Base-by-base conservation (phyloP, 371 early-diverging fungal species). In the Rhizopus arrhizus region DNA sequence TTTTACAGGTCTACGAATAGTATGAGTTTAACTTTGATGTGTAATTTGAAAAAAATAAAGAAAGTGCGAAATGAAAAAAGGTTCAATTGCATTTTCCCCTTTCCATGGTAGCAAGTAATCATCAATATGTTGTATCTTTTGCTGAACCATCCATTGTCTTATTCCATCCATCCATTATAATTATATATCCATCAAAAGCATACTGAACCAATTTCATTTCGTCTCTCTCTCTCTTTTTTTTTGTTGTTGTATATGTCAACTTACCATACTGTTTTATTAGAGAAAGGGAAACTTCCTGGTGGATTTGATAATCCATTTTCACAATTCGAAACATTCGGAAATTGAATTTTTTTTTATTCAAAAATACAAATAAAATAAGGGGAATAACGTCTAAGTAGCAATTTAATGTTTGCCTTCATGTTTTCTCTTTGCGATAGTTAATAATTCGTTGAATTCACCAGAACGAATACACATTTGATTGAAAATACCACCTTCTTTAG, bases 381-480 rank as follows among this genome's bases (percentile, higher is more conserved):
- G 13, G 12, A 22, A 22, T 22, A 22, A 22, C 22, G 22, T 22
- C 22, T 22, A 22, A 22, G 22, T 22, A 22, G 22, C 22, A 50
- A 31, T 9, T 13, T 38, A 36, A 48, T 46, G 28, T 16, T 38
- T 16, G 43, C 10, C 16, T 10, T 54, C 46, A 8, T 36, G 60
- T 53, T 53, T 67, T 45, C 28, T 70, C 28, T 64, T 68, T 22
- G 77, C 77, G 50, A 75, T 74, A 36, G 66, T 66, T 15, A 75
- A 58, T 15, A 81, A 54, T 51, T 81, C 81, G 5, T 56, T 31
- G 29, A 68, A 85, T 62, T 89, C 90, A 7, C 88, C 89, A 15
- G 85, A 83, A 38, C 90, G 85, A 52, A 86, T 81, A 61, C 86
- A 85, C 86, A 91, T 85, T 61, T 76, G 74, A 34, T 75, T 68